A percentile compares a stretch with the other conserved stretches of the same genome.
Evolutionary conservation across 1,284 basidiomycete species (phyloP).

Genomic region (Pterulicium gracile): DNA sequence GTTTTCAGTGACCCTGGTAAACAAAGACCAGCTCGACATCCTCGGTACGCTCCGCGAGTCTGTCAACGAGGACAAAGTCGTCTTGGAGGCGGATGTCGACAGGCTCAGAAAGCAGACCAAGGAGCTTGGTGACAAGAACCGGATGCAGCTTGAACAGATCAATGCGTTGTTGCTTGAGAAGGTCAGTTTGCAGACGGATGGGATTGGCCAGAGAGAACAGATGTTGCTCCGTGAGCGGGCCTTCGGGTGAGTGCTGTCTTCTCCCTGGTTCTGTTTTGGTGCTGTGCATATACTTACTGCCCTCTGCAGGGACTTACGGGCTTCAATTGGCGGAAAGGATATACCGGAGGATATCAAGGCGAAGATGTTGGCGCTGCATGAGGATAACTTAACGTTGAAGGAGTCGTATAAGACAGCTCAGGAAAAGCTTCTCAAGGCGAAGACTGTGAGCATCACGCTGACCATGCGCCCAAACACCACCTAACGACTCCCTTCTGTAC

Average conservation of each 20-base stretch:
- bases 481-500: constrained; percentile 8
- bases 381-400: constrained; percentile 62
- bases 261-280: constrained; percentile 5
- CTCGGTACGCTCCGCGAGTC: constrained; percentile 76
- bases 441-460: constrained; percentile 52
- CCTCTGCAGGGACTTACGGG: constrained; percentile 54
- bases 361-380: constrained; percentile 66
- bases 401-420: constrained; percentile 62
- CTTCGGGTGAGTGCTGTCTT: constrained; percentile 44
- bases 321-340: constrained; percentile 62
- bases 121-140: constrained; percentile 73
- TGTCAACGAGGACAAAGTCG: constrained; percentile 79
- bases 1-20: constrained; percentile 66
- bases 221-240: constrained; percentile 75
- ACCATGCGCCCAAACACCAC: constrained; percentile 1
- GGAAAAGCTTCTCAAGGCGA: constrained; percentile 78
- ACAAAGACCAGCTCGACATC: constrained; percentile 80
- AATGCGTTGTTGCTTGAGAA: constrained; percentile 84
- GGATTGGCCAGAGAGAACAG: constrained; percentile 75
- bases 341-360: constrained; percentile 74
- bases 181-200: constrained; percentile 80
- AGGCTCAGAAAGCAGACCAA: constrained; percentile 60
- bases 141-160: constrained; percentile 88
- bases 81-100: constrained; percentile 59
- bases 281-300: constrained; percentile 6